Evolutionary conservation across 1,284 basidiomycete genomes (phyloP).

Genomic region (Cryptococcus jaspeensis): DNA sequence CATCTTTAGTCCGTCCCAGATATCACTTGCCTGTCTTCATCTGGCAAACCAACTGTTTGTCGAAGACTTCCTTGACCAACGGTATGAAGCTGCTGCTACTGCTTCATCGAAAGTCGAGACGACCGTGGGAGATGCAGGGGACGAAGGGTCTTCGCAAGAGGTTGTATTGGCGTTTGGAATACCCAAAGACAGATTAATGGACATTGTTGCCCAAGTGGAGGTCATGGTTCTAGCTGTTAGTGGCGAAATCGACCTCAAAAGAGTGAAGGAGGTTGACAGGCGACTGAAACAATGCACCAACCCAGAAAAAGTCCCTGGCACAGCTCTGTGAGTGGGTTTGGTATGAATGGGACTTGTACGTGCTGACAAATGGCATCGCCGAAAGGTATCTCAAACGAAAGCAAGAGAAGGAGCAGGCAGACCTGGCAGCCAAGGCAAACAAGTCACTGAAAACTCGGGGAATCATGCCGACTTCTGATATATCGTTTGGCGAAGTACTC

Average conservation of each 20-base stretch:
- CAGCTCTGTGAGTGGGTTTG: conserved; percentile 58
- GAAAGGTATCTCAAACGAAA: conserved; percentile 51
- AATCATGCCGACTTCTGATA: conserved; percentile 22
- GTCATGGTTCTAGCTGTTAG: conserved; percentile 61
- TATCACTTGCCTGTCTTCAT: conserved; percentile 80
- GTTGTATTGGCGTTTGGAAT: conserved; percentile 28
- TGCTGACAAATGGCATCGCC: neutral
- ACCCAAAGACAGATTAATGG: conserved; percentile 44
- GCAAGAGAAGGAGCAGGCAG: conserved; percentile 43
- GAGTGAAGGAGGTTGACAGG: conserved; percentile 80
- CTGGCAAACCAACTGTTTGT: conserved; percentile 64
- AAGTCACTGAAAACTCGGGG: conserved; percentile 32
- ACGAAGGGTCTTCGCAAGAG: neutral
- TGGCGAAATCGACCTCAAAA: conserved; percentile 67
- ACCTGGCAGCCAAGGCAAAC: conserved; percentile 34
- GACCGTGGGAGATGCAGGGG: neutral
- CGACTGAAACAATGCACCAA: conserved; percentile 83
- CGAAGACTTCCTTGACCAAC: conserved; percentile 62
- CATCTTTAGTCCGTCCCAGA: conserved; percentile 87
- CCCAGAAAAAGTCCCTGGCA: conserved; percentile 86
- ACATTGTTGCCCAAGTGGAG: conserved; percentile 60
- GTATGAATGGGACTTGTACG: neutral
- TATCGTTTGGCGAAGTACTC: conserved; percentile 36
- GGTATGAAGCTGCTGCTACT: conserved; percentile 31
- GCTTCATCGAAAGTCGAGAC: neutral